A percentile compares a stretch with the other conserved stretches of the same genome.
phyloP scores from a whole-genome alignment of 768 basidiomycete species.

The Boletus pseudopeckii region DNA sequence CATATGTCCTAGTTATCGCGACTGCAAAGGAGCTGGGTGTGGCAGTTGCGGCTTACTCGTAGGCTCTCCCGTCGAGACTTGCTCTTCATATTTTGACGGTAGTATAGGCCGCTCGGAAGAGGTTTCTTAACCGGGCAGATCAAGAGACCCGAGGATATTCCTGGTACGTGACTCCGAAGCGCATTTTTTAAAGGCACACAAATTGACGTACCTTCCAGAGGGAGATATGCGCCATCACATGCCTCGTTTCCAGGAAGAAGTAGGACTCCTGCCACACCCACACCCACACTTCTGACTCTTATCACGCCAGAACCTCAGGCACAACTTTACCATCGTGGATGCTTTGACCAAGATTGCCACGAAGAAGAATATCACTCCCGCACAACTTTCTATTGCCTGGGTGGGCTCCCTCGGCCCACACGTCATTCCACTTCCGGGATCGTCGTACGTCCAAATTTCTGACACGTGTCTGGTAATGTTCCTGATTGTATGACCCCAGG shows the following conservation, averaged over 20 bases:
- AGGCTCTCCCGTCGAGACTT: constrained; percentile 2
- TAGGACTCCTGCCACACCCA: constrained; percentile 5
- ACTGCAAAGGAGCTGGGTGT: constrained; percentile 54
- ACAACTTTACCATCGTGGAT: constrained; percentile 46
- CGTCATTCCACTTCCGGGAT: constrained; percentile 52
- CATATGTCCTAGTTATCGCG: constrained; percentile 38
- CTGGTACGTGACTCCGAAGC: constrained; percentile 12
- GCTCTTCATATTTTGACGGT: background rate
- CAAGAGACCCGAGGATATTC: constrained; percentile 37
- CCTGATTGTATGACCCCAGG: constrained; percentile 8
- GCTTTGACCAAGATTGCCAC: constrained; percentile 38
- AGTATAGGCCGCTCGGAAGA: constrained; percentile 47
- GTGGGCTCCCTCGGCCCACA: constrained; percentile 37
- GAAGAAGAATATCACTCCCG: constrained; percentile 41
- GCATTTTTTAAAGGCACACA: background rate
- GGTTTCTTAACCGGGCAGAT: constrained; percentile 53
- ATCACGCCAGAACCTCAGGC: constrained; percentile 5
- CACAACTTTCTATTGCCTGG: constrained; percentile 46
- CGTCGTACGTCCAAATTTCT: constrained; percentile 34
- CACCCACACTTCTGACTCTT: background rate
- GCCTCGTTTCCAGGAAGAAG: constrained; percentile 47
- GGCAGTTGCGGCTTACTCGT: constrained; percentile 61
- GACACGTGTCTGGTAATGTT: background rate
- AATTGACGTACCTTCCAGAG: constrained; percentile 21
- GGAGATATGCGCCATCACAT: constrained; percentile 38